phyloP scores from a whole-genome alignment of 352 stramenopile species.

The Pythium aristosporum region DNA sequence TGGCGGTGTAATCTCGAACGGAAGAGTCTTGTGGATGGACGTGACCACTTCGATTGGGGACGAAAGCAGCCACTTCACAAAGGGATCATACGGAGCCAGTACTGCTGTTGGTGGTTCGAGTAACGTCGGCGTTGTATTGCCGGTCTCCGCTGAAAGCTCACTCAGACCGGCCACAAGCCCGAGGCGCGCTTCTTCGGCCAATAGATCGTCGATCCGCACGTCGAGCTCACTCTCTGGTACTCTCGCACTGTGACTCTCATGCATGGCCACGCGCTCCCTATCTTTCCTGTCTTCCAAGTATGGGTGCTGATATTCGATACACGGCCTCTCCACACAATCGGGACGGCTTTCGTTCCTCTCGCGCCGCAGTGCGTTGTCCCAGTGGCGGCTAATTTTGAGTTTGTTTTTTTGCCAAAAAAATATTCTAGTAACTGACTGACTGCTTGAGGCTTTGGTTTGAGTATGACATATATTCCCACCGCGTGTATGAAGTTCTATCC shows the following conservation, averaged over 20 bases:
- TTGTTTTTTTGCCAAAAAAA: no score
- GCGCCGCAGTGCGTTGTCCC: no score
- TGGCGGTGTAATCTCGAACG: slow-evolving; percentile 23
- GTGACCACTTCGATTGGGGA: slow-evolving; percentile 45
- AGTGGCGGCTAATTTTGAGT: neutral
- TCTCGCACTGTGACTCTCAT: neutral
- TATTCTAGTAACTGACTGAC: neutral
- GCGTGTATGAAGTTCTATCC: slow-evolving; percentile 10
- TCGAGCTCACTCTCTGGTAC: slow-evolving; percentile 11
- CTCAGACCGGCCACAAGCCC: neutral
- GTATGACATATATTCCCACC: slow-evolving; percentile 4
- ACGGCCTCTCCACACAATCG: neutral
- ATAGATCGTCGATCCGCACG: slow-evolving; percentile 15
- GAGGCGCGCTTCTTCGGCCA: slow-evolving; percentile 9
- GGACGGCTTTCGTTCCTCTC: neutral
- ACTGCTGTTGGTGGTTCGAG: slow-evolving; percentile 35
- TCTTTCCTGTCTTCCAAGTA: neutral
- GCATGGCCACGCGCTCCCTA: neutral
- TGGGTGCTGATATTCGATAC: neutral
- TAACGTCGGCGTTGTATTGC: slow-evolving; percentile 10
- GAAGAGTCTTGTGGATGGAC: slow-evolving; percentile 28
- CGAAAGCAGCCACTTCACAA: slow-evolving; percentile 61
- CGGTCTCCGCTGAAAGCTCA: neutral
- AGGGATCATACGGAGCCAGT: slow-evolving; percentile 45
- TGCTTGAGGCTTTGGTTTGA: neutral